These are phyloP conservation scores for Kwoniella sp. DNA, from an alignment of 768 basidiomycete genomes.

Conservation along the genomic window DNA sequence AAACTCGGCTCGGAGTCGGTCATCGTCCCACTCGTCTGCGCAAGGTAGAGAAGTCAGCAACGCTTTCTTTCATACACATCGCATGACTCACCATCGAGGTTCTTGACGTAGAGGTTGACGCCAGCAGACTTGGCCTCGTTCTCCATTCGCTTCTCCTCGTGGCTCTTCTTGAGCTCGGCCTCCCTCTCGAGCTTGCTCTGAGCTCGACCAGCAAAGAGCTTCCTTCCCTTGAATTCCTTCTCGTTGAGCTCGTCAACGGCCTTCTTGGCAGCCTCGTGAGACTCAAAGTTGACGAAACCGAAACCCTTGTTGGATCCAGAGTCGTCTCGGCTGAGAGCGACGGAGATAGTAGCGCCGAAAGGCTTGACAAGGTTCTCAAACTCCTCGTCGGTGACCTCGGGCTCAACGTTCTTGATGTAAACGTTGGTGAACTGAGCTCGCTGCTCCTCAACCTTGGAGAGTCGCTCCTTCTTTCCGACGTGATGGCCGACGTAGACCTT, in stretches of 20 bases:
- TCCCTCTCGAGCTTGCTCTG: constrained; percentile 99
- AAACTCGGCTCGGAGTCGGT: constrained; percentile 93
- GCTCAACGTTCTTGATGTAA: constrained; percentile 95
- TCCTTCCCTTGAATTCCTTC: constrained; percentile 76
- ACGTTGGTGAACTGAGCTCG: constrained; percentile 97
- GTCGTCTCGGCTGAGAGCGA: constrained; percentile 79
- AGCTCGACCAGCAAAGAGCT: constrained; percentile 91
- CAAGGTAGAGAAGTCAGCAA: constrained; percentile 24
- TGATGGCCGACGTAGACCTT: constrained; percentile 98
- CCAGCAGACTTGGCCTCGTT: constrained; percentile 97
- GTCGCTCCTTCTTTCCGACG: constrained; percentile 97
- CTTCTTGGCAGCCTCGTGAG: constrained; percentile 84
- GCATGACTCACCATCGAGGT: constrained; percentile 74
- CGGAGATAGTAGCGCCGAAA: constrained; percentile 85
- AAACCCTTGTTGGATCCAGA: constrained; percentile 91
- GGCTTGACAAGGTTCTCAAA: constrained; percentile 77
- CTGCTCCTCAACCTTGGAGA: constrained; percentile 98
- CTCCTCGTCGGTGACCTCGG: constrained; percentile 79
- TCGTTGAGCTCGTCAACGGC: constrained; percentile 92
- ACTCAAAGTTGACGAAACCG: constrained; percentile 95
- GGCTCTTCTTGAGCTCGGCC: constrained; percentile 85
- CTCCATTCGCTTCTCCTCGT: constrained; percentile 96
- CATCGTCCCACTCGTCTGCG: constrained; percentile 81
- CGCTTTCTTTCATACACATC: background rate
- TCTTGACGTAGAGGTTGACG: constrained; percentile 99